Evolutionary conservation across 2,329 filamentous ascomycete genomes (phyloP), one percentile per base, ranked within the genome.

Genomic region (Mollisiaceae sp.): DNA sequence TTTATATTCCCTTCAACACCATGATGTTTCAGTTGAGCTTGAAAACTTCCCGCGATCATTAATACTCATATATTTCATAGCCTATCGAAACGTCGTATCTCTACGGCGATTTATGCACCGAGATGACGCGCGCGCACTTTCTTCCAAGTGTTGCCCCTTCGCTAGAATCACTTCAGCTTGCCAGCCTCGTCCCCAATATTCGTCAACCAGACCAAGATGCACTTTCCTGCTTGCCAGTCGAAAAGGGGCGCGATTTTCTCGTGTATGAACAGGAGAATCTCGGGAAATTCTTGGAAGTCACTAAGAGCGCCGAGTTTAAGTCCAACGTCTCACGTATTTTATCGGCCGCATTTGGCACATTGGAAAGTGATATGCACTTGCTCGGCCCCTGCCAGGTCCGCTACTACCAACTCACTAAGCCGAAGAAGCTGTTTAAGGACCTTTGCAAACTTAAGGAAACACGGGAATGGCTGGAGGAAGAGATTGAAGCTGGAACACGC

Each of bases 201-300:
- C 9, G 41, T 45, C 41, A 45, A 45, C 41, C 41, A 45, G 41
- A 45, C 41, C 41, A 45, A 45, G 41, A 45, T 15, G 41, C 41
- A 8, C 18, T 45, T 15, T 11, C 41, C 41, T 8, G 41, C 41
- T 15, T 45, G 18, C 9, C 41, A 8, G 8, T 45, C 41, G 41
- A 45, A 45, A 8, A 8, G 8, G 41, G 41, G 8, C 9, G 8
- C 18, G 41, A 45, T 45, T 45, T 11, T 15, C 18, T 45, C 41
- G 18, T 45, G 5, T 15, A 45, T 15, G 8, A 8, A 45, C 41
- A 45, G 18, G 41, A 8, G 8, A 45, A 45, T 15, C 41, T 45
- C 41, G 41, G 41, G 18, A 45, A 45, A 45, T 15, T 45, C 18
- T 11, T 45, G 18, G 18, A 45, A 45, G 18, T 15, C 8, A 45